Evolutionary conservation across 441 rosid genomes (phyloP), one percentile per base, ranked within the genome.

Genomic region (Capsella rubella): DNA sequence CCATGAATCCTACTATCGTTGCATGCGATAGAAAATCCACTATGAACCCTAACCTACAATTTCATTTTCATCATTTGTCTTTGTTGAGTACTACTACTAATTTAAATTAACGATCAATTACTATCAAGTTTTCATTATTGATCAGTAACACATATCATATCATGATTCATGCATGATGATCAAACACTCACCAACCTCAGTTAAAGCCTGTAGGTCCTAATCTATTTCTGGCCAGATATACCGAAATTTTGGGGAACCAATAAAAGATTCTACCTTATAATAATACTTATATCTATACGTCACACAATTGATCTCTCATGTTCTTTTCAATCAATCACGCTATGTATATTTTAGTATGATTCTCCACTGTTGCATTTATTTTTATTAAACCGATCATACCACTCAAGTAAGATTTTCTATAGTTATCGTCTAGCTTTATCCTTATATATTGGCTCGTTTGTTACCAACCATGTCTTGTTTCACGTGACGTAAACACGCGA

Each of bases 21-120:
- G 97, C 97, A 79, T 95, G 99, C 60, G 99, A 95, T 57, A 92
- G 85, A 70, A 95, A 89, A 64, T 95, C 99, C 87, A 92, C 99
- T 21, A 95, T 76, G 40, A 95, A 92, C 77, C 99, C 99, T 76
- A 95, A 82, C 84, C 99, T 92, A 89, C 87, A 71, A n/a, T 18
- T 37, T 56, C 46, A 42, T 61, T 69, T 50, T 27, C 39, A 13
- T 5, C 2, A 6, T 5, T 16, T 29, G 25, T 21, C 25, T 3
- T 9, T 42, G 52, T 3, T 53, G 9, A 21, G 3, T 72, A 14
- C 13, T 51, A 14, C 13, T 51, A n/a, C 43, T 47, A 15, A 4
- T 42, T 1, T 21, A 21, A 10, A 40, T 4, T 40, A 13, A 29
- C 35, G 6, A 21, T 15, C 3, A 27, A 15, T 49, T 27, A 6